These are phyloP conservation scores for Metschnikowia shivogae DNA, from an alignment of 805 yeast genomes.

Conservation along the genomic window DNA sequence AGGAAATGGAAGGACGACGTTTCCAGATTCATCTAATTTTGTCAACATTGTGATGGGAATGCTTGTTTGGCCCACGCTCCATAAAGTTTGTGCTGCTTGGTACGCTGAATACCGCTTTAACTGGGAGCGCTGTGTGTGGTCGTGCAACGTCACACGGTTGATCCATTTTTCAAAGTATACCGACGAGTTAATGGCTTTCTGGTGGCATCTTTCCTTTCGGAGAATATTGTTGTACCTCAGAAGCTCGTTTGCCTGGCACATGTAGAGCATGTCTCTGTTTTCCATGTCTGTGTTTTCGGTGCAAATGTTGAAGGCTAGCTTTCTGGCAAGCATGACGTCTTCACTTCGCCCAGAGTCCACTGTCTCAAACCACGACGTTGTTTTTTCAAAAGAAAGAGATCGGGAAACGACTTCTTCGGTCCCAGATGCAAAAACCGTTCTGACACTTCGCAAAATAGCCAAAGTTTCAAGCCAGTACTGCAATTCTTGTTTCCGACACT, in stretches of 20 bases:
- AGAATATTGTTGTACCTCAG: constrained; percentile 40
- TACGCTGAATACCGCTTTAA: constrained; percentile 14
- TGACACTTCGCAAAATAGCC: constrained; percentile 7
- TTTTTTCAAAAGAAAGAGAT: constrained; percentile 8
- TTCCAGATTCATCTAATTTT: constrained; percentile 13
- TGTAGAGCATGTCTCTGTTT: constrained; percentile 13
- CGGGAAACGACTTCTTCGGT: constrained; percentile 4
- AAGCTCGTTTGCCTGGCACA: constrained; percentile 35
- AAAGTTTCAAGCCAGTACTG: constrained; percentile 7
- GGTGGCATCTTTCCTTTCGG: constrained; percentile 34
- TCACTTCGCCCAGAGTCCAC: constrained; percentile 6
- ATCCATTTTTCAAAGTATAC: constrained; percentile 41
- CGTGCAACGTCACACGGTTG: constrained; percentile 7
- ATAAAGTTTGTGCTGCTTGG: constrained; percentile 57
- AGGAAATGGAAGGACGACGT: constrained; percentile 15
- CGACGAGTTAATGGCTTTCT: constrained; percentile 49
- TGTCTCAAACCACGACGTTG: constrained; percentile 12
- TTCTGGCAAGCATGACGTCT: constrained; percentile 40
- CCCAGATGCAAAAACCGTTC: constrained; percentile 3
- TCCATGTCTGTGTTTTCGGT: neutral
- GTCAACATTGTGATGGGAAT: constrained; percentile 56
- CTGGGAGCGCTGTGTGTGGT: constrained; percentile 10
- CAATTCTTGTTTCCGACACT: neutral
- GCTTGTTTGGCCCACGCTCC: constrained; percentile 57
- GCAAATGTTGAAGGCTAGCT: constrained; percentile 30